phyloP scores from a whole-genome alignment of 176 grass and related monocot genomes.

The Raddia guianensis region DNA sequence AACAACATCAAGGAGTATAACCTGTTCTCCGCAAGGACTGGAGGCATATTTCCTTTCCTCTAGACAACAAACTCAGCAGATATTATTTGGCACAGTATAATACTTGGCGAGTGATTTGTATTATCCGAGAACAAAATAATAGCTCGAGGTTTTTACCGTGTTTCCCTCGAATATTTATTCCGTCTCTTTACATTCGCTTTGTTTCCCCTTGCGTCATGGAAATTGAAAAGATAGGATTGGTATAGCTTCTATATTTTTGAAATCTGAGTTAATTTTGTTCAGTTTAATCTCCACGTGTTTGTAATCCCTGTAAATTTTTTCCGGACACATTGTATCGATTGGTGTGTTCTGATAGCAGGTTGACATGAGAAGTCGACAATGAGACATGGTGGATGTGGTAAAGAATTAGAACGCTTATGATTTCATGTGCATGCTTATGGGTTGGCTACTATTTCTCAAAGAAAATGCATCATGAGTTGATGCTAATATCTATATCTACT shows the following conservation, averaged over 20 bases:
- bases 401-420: no score
- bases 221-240: conserved; percentile 59
- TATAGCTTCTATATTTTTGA: conserved; percentile 57
- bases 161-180: conserved; percentile 56
- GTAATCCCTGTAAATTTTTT: neutral
- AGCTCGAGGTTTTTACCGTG: conserved; percentile 46
- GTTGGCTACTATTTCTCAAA: no score
- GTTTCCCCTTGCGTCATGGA: conserved; percentile 46
- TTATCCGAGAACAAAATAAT: conserved; percentile 49
- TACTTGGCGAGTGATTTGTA: conserved; percentile 52
- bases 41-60: conserved; percentile 55
- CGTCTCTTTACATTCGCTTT: conserved; percentile 38
- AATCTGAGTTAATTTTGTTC: neutral
- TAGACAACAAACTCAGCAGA: conserved; percentile 35
- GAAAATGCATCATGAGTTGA: no score
- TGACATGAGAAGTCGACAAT: no score
- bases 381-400: no score
- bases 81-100: conserved; percentile 32
- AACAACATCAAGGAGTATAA: conserved; percentile 77
- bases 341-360: neutral
- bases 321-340: neutral
- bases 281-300: neutral
- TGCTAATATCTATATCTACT: no score
- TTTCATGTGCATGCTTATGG: no score
- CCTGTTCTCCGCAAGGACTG: conserved; percentile 70